Evolutionary conservation across 805 yeast genomes (phyloP).

Genomic region (Tetrapisispora namnaoensis): DNA sequence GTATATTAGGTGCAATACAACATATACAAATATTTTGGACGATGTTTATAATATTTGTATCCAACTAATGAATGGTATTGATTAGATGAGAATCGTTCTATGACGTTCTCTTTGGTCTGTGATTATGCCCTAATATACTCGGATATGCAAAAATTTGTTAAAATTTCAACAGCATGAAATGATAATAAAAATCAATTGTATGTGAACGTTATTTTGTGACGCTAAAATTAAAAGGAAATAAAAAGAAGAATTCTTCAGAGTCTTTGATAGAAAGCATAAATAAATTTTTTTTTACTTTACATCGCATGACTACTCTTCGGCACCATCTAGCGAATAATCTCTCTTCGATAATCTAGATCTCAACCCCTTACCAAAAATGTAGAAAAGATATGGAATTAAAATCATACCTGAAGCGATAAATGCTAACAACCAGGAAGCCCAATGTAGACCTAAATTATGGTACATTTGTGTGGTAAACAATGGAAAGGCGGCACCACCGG

Average conservation of each 20-base stretch:
- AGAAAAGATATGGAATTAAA: conserved; percentile 59
- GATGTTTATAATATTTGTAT: no score
- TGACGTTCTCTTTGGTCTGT: neutral
- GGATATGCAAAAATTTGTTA: neutral
- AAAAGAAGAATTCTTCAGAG: neutral
- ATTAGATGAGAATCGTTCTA: no score
- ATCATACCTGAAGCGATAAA: conserved; percentile 73
- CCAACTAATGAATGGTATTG: no score
- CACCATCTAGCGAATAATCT: conserved; percentile 40
- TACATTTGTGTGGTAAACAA: conserved; percentile 77
- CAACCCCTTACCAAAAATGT: conserved; percentile 52
- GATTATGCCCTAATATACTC: neutral
- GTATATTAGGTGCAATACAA: neutral
- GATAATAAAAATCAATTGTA: no score
- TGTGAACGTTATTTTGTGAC: neutral
- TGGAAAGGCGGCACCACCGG: conserved; percentile 85
- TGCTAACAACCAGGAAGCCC: conserved; percentile 76
- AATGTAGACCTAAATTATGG: conserved; percentile 57
- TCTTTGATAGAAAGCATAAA: neutral
- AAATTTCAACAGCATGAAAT: neutral
- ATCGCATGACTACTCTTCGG: conserved; percentile 8
- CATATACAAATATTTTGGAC: no score
- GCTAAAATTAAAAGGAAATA: neutral
- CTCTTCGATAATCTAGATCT: conserved; percentile 60
- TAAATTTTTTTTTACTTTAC: neutral